Evolutionary conservation across 129 eudicot genomes (phyloP).

Genomic region (Ambrosia artemisiifolia): DNA sequence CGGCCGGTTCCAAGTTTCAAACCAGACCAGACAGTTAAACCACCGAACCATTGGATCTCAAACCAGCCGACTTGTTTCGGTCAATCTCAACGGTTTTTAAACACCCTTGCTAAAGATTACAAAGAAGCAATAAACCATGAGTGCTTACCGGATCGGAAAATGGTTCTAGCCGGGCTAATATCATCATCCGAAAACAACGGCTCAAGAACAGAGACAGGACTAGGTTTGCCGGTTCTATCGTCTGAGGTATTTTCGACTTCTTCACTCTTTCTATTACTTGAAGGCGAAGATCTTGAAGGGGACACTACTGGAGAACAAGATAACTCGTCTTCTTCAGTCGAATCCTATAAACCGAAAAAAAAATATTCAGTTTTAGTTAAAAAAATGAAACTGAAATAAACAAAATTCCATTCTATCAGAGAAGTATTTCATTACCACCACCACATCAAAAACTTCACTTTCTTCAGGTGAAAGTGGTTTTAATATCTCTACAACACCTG

Average conservation of each 20-base stretch:
- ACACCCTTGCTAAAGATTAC: background rate
- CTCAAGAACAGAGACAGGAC: conserved; percentile 94
- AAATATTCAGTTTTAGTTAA: background rate
- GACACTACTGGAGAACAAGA: conserved; percentile 34
- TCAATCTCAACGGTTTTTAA: background rate
- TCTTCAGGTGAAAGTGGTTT: conserved; percentile 16
- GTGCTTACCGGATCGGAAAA: conserved; percentile 49
- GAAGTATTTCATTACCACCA: conserved; percentile 13
- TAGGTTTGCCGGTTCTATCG: conserved; percentile 56
- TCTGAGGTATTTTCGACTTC: conserved; percentile 38
- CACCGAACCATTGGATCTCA: background rate
- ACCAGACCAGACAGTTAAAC: background rate
- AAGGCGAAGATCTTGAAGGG: conserved; percentile 33
- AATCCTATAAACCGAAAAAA: conserved; percentile 42
- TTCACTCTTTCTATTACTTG: conserved; percentile 6
- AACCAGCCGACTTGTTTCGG: background rate
- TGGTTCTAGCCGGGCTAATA: conserved; percentile 67
- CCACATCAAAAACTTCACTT: conserved; percentile 16
- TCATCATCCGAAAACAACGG: conserved; percentile 76
- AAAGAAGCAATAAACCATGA: conserved; percentile 4
- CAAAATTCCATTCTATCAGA: background rate
- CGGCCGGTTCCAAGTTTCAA: background rate
- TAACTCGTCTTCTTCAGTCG: conserved; percentile 35
- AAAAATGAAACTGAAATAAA: background rate
- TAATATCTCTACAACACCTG: conserved; percentile 19